phyloP scores from a whole-genome alignment of 352 stramenopile species.

The Globisporangium polare region DNA sequence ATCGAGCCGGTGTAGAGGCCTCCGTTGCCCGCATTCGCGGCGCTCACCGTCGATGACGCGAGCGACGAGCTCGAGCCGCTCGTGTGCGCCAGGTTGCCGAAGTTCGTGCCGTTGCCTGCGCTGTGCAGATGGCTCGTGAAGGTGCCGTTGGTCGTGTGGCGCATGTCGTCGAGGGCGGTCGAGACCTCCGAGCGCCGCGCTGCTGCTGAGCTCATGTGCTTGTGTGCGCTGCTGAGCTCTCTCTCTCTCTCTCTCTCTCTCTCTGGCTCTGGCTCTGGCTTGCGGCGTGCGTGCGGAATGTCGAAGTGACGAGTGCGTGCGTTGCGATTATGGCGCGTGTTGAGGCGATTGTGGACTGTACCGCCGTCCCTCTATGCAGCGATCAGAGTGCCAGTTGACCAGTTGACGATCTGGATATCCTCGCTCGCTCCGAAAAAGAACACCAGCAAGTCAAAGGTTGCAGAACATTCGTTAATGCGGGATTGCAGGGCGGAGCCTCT shows the following conservation, averaged over 20 bases:
- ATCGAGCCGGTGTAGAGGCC: constrained; percentile 27
- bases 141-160: not conserved
- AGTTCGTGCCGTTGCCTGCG: not conserved
- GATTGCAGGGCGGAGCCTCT: too few species aligned
- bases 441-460: too few species aligned
- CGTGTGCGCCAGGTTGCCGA: not conserved
- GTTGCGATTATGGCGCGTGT: too few species aligned
- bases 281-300: not conserved
- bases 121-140: constrained; percentile 8
- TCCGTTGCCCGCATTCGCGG: constrained; percentile 1
- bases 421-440: too few species aligned
- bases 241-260: not conserved
- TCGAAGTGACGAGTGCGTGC: too few species aligned
- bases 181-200: constrained; percentile 15
- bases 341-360: too few species aligned
- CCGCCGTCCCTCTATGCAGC: too few species aligned
- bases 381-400: too few species aligned
- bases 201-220: constrained; percentile 5
- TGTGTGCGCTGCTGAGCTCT: too few species aligned
- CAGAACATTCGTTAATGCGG: too few species aligned
- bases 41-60: not conserved
- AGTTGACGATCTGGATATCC: too few species aligned
- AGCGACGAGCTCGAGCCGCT: constrained; percentile 3
- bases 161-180: constrained; percentile 14
- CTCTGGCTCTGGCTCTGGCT: not conserved